Evolutionary conservation across 306 rosid species (phyloP).

Genomic region (Fragaria nilgerrensis): DNA sequence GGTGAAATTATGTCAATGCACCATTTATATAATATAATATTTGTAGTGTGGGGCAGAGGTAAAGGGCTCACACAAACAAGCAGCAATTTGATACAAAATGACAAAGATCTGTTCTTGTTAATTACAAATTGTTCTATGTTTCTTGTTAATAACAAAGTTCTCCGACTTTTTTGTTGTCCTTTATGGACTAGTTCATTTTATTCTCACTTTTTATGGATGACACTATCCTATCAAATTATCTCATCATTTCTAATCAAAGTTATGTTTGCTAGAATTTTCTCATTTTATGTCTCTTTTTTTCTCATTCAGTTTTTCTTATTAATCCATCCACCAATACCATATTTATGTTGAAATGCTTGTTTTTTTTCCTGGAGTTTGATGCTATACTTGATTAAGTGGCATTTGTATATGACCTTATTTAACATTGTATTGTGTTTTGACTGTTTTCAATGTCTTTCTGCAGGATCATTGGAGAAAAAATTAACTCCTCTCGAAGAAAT

Average conservation of each 20-base stretch:
- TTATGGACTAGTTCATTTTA: background rate
- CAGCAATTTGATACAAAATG: background rate
- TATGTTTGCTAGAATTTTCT: background rate
- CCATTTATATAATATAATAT: background rate
- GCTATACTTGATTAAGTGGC: background rate
- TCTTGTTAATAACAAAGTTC: background rate
- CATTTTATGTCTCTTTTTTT: background rate
- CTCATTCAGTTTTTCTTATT: background rate
- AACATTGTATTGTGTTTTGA: slow-evolving; percentile 3
- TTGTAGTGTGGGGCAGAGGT: background rate
- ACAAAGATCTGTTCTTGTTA: background rate
- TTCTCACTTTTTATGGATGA: background rate
- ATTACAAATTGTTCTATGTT: background rate
- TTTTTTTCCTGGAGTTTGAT: slow-evolving; percentile 20
- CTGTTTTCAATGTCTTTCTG: slow-evolving; percentile 24
- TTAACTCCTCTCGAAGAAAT: slow-evolving; percentile 67
- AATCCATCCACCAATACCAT: background rate
- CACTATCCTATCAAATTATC: background rate
- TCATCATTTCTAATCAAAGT: background rate
- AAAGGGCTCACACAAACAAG: background rate
- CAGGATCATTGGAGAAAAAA: slow-evolving; percentile 72
- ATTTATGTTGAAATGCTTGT: slow-evolving; percentile 6
- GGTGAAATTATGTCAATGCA: background rate
- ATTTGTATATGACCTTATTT: slow-evolving; percentile 13
- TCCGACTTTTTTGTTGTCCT: background rate